Base-by-base conservation (phyloP, 306 rosid species). In the Cucurbita pepo region DNA sequence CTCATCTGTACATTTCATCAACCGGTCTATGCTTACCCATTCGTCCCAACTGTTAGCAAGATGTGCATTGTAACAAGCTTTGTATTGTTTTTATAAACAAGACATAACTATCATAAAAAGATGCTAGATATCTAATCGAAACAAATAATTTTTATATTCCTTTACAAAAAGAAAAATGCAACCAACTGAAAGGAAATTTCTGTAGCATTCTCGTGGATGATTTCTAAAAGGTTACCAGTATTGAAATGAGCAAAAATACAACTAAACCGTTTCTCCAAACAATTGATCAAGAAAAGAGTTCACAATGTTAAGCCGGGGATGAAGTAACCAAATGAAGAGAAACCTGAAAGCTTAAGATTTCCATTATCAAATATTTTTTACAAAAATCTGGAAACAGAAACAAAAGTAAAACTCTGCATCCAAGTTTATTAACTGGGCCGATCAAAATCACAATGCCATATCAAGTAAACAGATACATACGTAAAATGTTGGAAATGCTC, bases 31-130 rank as follows among this genome's bases (percentile, higher is more conserved):
- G 76, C 89, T 92, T 66, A 90, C 96, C 96, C 95, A 90, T 83
- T 92, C 97, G 52, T 92, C 97, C 97, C 97, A 92, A 92, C 97
- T 92, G 97, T 90, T 77, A 88, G 83, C 88, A 86, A 86, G 88
- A 92, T 83, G 83, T 80, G 80, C 81, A 88, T 56, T 45, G 85
- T 88, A 86, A 89, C 77, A 83, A 87, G 76, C 86, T 83, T 78
- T 78, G 86, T 76, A 59, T 82, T 82, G 85, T 82, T 82, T 88
- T 82, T 79, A 80, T 38, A 66, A 79, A 78, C 81, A 79, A 82
- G 77, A 81, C 79, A 79, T 82, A 63, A 81, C 65, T 81, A 82
- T 78, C 75, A 83, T 73, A 73, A 62, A 78, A 71, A 83, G 79
- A 78, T 76, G 59, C 54, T 69, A 58, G 45, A 78, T 71, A 37